These are phyloP conservation scores for Rugiboletus extremiorientalis DNA, from an alignment of 1,284 basidiomycete species.

Conservation along the genomic window DNA sequence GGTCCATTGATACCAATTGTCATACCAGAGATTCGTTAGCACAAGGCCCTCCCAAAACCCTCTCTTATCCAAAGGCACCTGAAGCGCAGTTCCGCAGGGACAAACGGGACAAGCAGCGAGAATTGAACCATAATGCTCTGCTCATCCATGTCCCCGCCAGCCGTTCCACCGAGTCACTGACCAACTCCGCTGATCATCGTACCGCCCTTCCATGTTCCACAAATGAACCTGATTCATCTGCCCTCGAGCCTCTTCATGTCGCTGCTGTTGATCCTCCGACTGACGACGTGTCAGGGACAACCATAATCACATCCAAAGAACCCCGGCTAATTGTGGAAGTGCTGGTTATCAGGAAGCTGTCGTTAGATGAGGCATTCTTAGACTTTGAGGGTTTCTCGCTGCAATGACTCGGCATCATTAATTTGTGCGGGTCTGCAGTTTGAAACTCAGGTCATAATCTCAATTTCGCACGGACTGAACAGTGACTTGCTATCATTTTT, in stretches of 20 bases:
- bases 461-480: too few relatives aligned
- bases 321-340: constrained; percentile 74
- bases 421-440: too few relatives aligned
- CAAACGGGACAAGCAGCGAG: constrained; percentile 50
- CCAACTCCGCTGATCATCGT: constrained; percentile 17
- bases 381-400: constrained; percentile 69
- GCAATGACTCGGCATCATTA: constrained; percentile 35
- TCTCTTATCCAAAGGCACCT: constrained; percentile 18
- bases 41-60: background rate
- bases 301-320: constrained; percentile 20
- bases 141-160: constrained; percentile 22
- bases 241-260: constrained; percentile 36
- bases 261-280: constrained; percentile 18
- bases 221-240: constrained; percentile 17
- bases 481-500: too few relatives aligned
- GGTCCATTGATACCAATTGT: background rate
- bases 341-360: constrained; percentile 72
- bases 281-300: background rate
- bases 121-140: constrained; percentile 36
- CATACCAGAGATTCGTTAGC: background rate
- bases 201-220: constrained; percentile 9
- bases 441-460: too few relatives aligned
- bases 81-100: constrained; percentile 45
- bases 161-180: background rate
- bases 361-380: constrained; percentile 67